Conservation (phyloP, 306 rosid genomes). For the Acacia crassicarpa region DNA sequence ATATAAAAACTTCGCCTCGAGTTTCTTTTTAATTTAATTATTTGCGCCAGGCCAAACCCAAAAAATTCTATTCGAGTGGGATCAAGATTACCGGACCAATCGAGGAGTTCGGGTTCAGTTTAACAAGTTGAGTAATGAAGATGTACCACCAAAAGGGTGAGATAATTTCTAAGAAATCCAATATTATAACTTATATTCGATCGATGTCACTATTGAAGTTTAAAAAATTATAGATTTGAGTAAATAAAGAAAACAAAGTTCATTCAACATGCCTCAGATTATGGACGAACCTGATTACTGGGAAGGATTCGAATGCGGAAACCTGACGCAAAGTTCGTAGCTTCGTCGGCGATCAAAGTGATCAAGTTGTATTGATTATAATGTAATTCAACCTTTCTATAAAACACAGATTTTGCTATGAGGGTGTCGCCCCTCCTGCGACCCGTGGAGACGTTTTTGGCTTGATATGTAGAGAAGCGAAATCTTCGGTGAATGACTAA, state of each 20-base stretch:
- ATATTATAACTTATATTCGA: not conserved
- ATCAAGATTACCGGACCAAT: not conserved
- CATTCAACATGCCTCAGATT: not conserved
- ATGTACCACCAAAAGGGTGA: not conserved
- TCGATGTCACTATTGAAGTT: not conserved
- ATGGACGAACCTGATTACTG: not conserved
- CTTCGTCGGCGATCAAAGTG: not conserved
- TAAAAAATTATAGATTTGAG: not conserved
- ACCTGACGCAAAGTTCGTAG: not conserved
- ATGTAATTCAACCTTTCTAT: not conserved
- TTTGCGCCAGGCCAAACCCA: not conserved
- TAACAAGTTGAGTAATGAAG: not conserved
- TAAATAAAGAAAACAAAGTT: not conserved
- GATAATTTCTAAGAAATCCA: not conserved
- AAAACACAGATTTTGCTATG: not conserved
- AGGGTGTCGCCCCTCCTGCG: too few relatives aligned
- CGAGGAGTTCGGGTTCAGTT: not conserved
- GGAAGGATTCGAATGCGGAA: not conserved
- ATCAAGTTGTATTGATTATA: not conserved
- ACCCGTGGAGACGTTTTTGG: too few relatives aligned
- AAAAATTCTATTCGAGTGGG: not conserved
- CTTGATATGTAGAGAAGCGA: not conserved
- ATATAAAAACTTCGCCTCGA: not conserved
- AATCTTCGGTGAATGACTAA: not conserved
- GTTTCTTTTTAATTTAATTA: too few relatives aligned